These are phyloP conservation scores for Jacaranda copaia DNA, from an alignment of 257 asterid genomes.

Conservation along the genomic window DNA sequence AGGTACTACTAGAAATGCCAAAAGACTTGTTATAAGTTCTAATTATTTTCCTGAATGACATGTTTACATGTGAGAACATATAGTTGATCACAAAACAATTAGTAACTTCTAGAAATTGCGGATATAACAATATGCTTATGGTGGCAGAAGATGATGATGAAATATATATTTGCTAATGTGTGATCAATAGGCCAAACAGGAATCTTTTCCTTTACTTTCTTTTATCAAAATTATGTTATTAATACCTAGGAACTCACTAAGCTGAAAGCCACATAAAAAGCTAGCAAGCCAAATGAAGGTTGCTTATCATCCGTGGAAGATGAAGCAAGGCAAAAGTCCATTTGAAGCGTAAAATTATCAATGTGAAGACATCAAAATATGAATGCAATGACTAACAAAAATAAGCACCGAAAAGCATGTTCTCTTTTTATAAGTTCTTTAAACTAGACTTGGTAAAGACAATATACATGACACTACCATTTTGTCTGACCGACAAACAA, in stretches of 20 bases:
- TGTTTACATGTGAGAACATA: not conserved
- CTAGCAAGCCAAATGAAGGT: not conserved
- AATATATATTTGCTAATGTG: not conserved
- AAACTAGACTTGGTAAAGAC: not conserved
- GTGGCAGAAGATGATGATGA: not conserved
- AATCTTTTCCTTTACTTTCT: not conserved
- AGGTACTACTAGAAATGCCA: too few relatives aligned
- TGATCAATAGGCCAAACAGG: not conserved
- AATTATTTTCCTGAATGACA: not conserved
- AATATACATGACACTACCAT: not conserved
- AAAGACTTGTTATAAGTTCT: not conserved
- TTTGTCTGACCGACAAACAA: not conserved
- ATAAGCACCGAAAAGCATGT: not conserved
- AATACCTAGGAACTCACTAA: not conserved
- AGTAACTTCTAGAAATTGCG: not conserved
- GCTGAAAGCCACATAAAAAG: not conserved
- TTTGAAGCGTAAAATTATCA: not conserved
- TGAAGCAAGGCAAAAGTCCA: not conserved
- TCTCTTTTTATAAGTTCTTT: not conserved
- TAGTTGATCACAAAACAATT: not conserved
- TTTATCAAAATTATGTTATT: not conserved
- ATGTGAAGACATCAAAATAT: not conserved
- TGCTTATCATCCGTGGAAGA: not conserved
- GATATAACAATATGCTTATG: not conserved
- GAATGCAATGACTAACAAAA: not conserved